phyloP scores from a whole-genome alignment of 2,329 filamentous ascomycete genomes.

The Aspergillus flavus region DNA sequence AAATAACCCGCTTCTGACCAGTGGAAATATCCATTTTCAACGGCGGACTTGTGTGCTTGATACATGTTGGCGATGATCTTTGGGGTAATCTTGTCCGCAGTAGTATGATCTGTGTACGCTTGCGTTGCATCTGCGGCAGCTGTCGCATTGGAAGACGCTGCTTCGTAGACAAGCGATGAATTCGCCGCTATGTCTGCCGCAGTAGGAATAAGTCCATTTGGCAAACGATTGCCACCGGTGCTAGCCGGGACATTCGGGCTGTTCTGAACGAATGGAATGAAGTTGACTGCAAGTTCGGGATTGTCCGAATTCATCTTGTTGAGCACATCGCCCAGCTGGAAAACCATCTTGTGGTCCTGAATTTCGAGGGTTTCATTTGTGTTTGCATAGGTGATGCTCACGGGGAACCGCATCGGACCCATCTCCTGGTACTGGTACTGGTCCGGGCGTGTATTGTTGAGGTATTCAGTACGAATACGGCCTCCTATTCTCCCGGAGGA shows the following conservation, averaged over 20 bases:
- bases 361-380: conserved; percentile 47
- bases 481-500: conserved; percentile 47
- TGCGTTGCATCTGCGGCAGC: conserved; percentile 42
- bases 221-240: conserved; percentile 49
- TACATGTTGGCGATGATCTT: conserved; percentile 43
- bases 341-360: conserved; percentile 48
- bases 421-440: conserved; percentile 46
- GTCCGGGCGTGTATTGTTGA: conserved; percentile 42
- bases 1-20: conserved; percentile 69
- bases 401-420: conserved; percentile 50
- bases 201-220: conserved; percentile 58
- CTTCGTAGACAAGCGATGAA: conserved; percentile 39
- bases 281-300: conserved; percentile 42
- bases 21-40: conserved; percentile 60
- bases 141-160: conserved; percentile 37
- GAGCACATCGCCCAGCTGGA: conserved; percentile 45
- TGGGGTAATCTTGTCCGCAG: conserved; percentile 22
- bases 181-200: conserved; percentile 52
- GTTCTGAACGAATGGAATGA: conserved; percentile 47
- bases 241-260: conserved; percentile 57
- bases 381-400: conserved; percentile 43
- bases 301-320: conserved; percentile 44
- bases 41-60: conserved; percentile 56
- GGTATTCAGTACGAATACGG: conserved; percentile 47
- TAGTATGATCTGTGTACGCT: conserved; percentile 41